phyloP scores from a whole-genome alignment of 2,329 filamentous ascomycete species.

The Nectriaceae sp. region DNA sequence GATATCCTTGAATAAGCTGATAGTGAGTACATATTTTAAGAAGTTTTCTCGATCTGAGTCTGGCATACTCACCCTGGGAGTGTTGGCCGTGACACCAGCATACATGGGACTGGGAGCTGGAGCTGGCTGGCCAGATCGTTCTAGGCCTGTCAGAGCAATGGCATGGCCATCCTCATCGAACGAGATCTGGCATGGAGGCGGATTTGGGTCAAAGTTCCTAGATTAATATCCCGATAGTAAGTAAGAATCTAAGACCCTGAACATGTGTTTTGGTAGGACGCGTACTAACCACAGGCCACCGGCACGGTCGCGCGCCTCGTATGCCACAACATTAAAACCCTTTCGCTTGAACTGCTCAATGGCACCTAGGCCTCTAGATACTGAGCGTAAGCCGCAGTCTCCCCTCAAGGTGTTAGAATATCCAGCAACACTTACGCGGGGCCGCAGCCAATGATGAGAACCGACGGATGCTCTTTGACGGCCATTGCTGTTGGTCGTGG shows the following conservation, averaged over 20 bases:
- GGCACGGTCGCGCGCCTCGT: not conserved
- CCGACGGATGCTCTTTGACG: not conserved
- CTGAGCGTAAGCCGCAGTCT: not conserved
- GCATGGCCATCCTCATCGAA: not conserved
- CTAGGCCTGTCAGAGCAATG: not conserved
- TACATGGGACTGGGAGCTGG: not conserved
- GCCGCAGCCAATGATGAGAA: not conserved
- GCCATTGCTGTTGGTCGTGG: not conserved
- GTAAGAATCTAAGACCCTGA: not conserved
- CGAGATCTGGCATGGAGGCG: not conserved
- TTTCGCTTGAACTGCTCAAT: not conserved
- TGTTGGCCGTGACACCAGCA: not conserved
- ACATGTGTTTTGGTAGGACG: not conserved
- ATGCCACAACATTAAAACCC: not conserved
- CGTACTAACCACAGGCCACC: not conserved
- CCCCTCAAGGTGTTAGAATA: not conserved
- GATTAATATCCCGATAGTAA: not conserved
- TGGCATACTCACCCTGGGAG: not conserved
- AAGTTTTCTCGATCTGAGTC: not conserved
- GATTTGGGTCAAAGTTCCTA: not conserved
- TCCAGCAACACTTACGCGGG: not conserved
- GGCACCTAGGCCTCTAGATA: not conserved
- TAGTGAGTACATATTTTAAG: not conserved
- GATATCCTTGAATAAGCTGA: not conserved
- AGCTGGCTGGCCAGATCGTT: not conserved